Evolutionary conservation across 2,329 filamentous ascomycete species (phyloP), one percentile per base, ranked within the genome.

Genomic region (Cladobotryum protrusum): DNA sequence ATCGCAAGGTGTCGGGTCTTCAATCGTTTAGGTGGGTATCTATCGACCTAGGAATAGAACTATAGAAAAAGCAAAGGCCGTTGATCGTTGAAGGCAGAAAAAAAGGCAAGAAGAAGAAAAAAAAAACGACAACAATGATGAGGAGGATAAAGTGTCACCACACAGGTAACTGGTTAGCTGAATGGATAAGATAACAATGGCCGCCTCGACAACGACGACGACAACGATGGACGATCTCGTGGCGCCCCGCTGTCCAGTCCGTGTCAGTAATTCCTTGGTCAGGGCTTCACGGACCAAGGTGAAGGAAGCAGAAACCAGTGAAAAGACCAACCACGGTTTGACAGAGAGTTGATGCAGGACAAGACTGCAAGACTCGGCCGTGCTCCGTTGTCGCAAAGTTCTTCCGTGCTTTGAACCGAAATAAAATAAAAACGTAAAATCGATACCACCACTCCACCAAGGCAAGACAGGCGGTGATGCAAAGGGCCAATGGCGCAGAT

Each of bases 381-480:
- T 29, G 24, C 24, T 29, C 24, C 24, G 24, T 29, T 29, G 24
- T 29, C 24, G 24, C 24, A 29, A 29, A 29, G 24, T 8, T 29
- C 24, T 9, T 29, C 24, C 6, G 24, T 9, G 24, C 24, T 6
- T 29, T 29, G 24, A 8, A 29, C 24, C 24, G 11, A 29, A 29
- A 29, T 8, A 29, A 29, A 29, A 29, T 29, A 29, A 29, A 29
- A 29, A 8, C 24, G 24, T 8, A 29, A 29, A 9, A 29, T 29
- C 6, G 24, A 29, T 29, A 9, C 24, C 24, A 29, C 24, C 24
- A 29, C 24, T 29, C 24, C 24, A 29, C 24, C 24, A 29, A 29
- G 24, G 11, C 24, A 29, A 20, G 35, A 45, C 36, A 48, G 49
- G 49, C 55, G 52, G 54, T 49, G 54, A 57, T 50, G 54, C 34